Evolutionary conservation across 2,329 filamentous ascomycete species (phyloP).

Genomic region (Lecanicillium sp.): DNA sequence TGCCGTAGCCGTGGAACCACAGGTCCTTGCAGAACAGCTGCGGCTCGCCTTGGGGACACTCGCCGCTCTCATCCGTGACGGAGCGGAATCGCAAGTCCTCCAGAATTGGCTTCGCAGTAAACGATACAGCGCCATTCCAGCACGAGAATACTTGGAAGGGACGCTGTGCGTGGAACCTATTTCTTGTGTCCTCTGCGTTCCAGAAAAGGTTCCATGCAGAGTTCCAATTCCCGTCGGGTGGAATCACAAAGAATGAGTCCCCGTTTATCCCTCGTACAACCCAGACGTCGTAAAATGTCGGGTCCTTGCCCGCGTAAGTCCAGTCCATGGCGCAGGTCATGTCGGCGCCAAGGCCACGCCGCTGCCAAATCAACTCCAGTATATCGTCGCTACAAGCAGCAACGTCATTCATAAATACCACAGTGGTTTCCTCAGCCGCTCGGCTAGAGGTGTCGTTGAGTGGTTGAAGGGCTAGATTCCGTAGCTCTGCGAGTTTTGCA

Average conservation of each 20-base stretch:
- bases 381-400: conserved; percentile 46
- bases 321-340: conserved; percentile 56
- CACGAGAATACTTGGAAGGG: conserved; percentile 55
- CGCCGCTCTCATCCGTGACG: conserved; percentile 6
- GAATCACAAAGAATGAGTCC: conserved; percentile 48
- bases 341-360: conserved; percentile 34
- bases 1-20: conserved; percentile 40
- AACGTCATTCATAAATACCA: conserved; percentile 49
- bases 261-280: conserved; percentile 43
- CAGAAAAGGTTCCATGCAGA: conserved; percentile 44
- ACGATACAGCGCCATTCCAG: conserved; percentile 49
- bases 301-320: conserved; percentile 33
- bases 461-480: conserved; percentile 44
- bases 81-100: conserved; percentile 37
- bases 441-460: conserved; percentile 22
- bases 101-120: conserved; percentile 40
- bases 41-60: conserved; percentile 46
- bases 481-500: conserved; percentile 36
- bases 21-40: conserved; percentile 50
- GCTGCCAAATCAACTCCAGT: conserved; percentile 47
- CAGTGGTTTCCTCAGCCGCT: conserved; percentile 28
- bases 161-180: conserved; percentile 23
- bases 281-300: conserved; percentile 52
- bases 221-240: conserved; percentile 40
- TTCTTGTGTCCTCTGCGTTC: conserved; percentile 31